Evolutionary conservation across 331 rosid genomes (phyloP).

Genomic region (Phaseolus coccineus): DNA sequence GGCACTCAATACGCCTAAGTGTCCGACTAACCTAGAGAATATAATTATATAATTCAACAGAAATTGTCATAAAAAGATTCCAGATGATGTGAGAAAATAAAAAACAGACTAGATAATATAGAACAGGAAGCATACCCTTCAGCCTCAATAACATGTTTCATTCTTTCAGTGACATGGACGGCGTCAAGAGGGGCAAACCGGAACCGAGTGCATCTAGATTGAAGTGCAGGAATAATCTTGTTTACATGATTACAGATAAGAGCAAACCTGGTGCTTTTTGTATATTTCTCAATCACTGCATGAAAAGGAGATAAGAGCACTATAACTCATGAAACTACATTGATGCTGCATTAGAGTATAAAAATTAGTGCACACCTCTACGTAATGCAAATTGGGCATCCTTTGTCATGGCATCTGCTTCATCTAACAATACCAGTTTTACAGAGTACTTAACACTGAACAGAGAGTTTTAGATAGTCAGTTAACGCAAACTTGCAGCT

Average conservation of each 20-base stretch:
- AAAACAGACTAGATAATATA: constrained; percentile 20
- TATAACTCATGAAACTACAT: constrained; percentile 15
- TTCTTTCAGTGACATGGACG: constrained; percentile 81
- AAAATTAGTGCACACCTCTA: constrained; percentile 63
- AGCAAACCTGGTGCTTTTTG: constrained; percentile 83
- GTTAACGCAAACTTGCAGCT: constrained; percentile 35
- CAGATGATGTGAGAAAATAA: constrained; percentile 16
- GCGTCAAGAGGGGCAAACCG: constrained; percentile 97
- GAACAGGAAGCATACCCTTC: constrained; percentile 64
- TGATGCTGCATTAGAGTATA: not conserved
- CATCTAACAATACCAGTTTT: constrained; percentile 82
- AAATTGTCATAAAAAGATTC: not conserved
- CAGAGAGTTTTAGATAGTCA: constrained; percentile 33
- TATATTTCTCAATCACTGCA: constrained; percentile 91
- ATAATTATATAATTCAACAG: constrained; percentile 7
- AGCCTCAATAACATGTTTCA: constrained; percentile 81
- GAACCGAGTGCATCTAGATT: constrained; percentile 91
- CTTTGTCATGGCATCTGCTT: constrained; percentile 97
- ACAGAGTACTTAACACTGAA: constrained; percentile 74
- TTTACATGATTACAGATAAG: constrained; percentile 91
- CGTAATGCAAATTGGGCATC: constrained; percentile 95
- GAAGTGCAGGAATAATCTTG: constrained; percentile 91
- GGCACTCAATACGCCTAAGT: constrained; percentile 23
- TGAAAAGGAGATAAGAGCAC: constrained; percentile 34
- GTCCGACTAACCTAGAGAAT: not conserved